Conservation (phyloP, 352 stramenopile species). For the Phytophthora fragariae region DNA sequence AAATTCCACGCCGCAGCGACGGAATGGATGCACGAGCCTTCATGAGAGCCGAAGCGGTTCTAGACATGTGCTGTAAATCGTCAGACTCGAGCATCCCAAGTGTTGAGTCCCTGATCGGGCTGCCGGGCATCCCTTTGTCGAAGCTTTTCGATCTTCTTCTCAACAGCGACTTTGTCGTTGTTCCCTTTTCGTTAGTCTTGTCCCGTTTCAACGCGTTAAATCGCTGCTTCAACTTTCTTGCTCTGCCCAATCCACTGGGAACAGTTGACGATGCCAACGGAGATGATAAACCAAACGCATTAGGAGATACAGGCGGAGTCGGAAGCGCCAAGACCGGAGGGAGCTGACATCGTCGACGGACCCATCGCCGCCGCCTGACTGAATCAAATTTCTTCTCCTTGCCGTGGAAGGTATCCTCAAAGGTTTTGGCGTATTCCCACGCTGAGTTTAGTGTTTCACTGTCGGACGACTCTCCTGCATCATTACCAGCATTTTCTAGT, state of each 20-base stretch:
- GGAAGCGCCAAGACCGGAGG: constrained; percentile 53
- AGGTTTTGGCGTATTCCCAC: constrained; percentile 79
- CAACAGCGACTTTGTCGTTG: constrained; percentile 31
- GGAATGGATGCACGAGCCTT: constrained; percentile 42
- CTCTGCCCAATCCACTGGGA: constrained; percentile 41
- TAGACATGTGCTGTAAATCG: constrained; percentile 20
- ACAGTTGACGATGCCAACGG: constrained; percentile 25
- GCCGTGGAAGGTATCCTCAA: constrained; percentile 75
- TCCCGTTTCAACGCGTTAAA: constrained; percentile 43
- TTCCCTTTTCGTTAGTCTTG: constrained; percentile 44
- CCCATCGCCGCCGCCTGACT: constrained; percentile 73
- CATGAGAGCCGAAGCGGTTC: constrained; percentile 36
- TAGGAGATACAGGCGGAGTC: constrained; percentile 20
- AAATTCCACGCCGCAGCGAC: constrained; percentile 39
- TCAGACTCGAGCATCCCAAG: constrained; percentile 32
- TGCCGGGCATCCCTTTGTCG: constrained; percentile 45
- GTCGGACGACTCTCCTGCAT: constrained; percentile 38
- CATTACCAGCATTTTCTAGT: constrained; percentile 48
- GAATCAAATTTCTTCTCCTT: constrained; percentile 83
- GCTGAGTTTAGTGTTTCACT: constrained; percentile 35
- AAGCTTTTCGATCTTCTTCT: constrained; percentile 57
- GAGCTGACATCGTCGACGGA: constrained; percentile 63
- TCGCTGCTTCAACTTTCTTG: constrained; percentile 53
- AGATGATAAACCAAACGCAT: constrained; percentile 27
- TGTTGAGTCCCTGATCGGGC: constrained; percentile 35